Base-by-base conservation (phyloP, 1,284 basidiomycete genomes). In the Schizopora paradoxa region DNA sequence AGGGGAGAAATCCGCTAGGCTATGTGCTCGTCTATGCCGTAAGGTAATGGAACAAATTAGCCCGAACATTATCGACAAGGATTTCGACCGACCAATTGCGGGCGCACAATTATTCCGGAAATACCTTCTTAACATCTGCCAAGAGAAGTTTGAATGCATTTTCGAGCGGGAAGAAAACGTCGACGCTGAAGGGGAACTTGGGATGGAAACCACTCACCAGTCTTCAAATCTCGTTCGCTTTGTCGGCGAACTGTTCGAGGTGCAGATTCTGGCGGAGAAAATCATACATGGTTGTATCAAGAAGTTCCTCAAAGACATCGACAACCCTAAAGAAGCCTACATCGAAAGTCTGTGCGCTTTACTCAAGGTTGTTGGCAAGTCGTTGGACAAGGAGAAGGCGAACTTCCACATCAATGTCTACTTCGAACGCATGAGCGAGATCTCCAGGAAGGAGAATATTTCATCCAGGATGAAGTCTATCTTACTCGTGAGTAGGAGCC, bases 281-380 rank as follows among this genome's bases (percentile, higher is more conserved):
- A 94, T 95, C 68, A 97, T 98, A 85, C 87, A 93, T 67, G 83
- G 91, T 61, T 97, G 93, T 72, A 83, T 97, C 61, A 89, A 92
- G 76, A 91, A 92, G 66, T 77, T 97, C 6, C 74, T 97, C 18
- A 78, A 83, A 52, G 95, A 96, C 61, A 86, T 93, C 49, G 83
- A 90, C 51, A 88, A 90, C 60, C 93, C 93, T 0, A 91, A 97
- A 61, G 95, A 98, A 67, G 94, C 96, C 68, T 92, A 97, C 61
- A 89, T 98, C 55, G 95, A 98, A 73, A 91, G 86, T 39, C 77
- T 96, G 52, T 95, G 91, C 76, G 91, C 92, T 66, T 76, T 98
- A 43, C 67, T 98, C 51, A 79, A 84, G 34, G 97, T 93, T 5
- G 89, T 96, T 47, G 94, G 94, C 43, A 72, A 73, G 49, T 70